Conservation (phyloP, 192 early-diverging fungal species). For the Entophlyctis helioformis region DNA sequence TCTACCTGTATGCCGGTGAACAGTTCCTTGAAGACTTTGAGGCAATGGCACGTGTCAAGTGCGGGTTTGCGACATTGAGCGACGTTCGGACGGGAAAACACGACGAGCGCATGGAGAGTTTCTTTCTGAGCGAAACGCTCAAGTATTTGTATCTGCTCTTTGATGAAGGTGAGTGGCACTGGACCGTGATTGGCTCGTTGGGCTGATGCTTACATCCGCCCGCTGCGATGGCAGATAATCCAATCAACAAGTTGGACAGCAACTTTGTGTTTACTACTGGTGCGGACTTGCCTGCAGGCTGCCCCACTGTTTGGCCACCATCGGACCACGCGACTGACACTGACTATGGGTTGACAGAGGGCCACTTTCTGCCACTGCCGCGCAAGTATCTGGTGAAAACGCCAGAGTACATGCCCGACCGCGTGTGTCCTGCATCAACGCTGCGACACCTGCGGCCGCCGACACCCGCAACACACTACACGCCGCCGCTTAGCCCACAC, state of each 20-base stretch:
- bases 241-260: conserved; percentile 53
- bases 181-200: neutral
- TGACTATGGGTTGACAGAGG: conserved; percentile 20
- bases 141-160: conserved; percentile 97
- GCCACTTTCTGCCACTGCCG: conserved; percentile 39
- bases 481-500: too few relatives aligned
- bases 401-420: too few relatives aligned
- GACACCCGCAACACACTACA: too few relatives aligned
- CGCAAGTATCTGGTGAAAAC: too few relatives aligned
- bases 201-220: too few relatives aligned
- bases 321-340: too few relatives aligned
- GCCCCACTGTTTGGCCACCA: too few relatives aligned
- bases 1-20: conserved; percentile 84
- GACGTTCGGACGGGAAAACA: conserved; percentile 48
- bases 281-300: conserved; percentile 1
- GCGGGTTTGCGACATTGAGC: conserved; percentile 68
- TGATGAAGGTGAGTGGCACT: conserved; percentile 49
- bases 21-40: conserved; percentile 75
- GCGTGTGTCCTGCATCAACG: too few relatives aligned
- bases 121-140: conserved; percentile 84
- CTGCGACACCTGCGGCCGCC: too few relatives aligned
- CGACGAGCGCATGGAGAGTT: conserved; percentile 92
- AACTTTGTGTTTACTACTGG: conserved; percentile 87
- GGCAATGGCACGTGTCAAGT: conserved; percentile 47
- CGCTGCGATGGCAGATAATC: conserved; percentile 37